Conservation (phyloP, 495 filamentous ascomycete genomes). For the Tetracladium marchalianum region DNA sequence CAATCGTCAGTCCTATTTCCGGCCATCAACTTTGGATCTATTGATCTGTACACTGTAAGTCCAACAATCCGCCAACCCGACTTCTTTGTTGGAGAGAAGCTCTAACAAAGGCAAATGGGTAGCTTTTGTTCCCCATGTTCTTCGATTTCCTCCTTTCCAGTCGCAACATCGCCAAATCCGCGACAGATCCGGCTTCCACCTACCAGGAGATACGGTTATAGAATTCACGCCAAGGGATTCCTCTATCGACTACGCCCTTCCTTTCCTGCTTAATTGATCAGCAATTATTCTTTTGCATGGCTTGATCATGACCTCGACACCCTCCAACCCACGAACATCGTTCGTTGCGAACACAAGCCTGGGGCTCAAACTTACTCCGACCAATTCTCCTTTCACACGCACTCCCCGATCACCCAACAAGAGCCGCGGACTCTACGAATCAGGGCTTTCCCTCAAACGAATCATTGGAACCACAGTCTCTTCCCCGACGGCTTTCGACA, state of each 20-base stretch:
- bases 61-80: not conserved
- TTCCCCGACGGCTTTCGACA: constrained; percentile 80
- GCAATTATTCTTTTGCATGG: constrained; percentile 28
- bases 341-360: constrained; percentile 26
- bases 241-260: not conserved
- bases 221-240: not conserved
- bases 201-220: not conserved
- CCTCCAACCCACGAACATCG: constrained; percentile 37
- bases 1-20: too few relatives aligned
- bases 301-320: constrained; percentile 47
- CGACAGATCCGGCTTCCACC: not conserved
- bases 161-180: not conserved
- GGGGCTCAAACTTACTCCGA: constrained; percentile 66
- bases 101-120: not conserved
- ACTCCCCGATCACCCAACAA: constrained; percentile 55
- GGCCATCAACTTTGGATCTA: constrained; percentile 2
- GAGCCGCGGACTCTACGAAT: constrained; percentile 29
- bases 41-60: constrained; percentile 7
- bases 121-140: constrained; percentile 12
- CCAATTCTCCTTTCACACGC: constrained; percentile 63
- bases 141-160: not conserved
- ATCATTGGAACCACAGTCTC: constrained; percentile 84
- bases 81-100: not conserved
- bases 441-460: constrained; percentile 60
- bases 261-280: constrained; percentile 7